Evolutionary conservation across 139 green algal genomes (phyloP).

Genomic region (Parachlorella kessleri): DNA sequence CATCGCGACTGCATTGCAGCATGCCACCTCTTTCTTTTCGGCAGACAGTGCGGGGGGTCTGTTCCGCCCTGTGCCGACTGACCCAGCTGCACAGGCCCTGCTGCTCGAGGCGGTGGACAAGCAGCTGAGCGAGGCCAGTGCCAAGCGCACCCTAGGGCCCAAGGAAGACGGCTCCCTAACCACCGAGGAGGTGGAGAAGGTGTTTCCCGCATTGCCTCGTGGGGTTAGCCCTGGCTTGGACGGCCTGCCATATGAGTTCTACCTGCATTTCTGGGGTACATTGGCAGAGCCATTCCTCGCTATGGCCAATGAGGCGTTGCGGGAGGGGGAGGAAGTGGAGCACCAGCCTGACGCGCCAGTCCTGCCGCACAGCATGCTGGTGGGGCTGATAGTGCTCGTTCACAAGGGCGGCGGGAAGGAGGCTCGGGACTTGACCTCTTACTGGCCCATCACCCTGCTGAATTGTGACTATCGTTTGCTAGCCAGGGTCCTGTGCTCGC

Average conservation of each 20-base stretch:
- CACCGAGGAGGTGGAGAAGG: neutral
- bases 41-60: too few relatives aligned
- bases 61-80: too few relatives aligned
- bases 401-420: slow-evolving; percentile 1
- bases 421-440: neutral
- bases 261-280: neutral
- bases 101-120: neutral
- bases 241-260: slow-evolving; percentile 13
- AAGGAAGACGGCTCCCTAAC: neutral
- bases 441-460: slow-evolving; percentile 27
- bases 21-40: too few relatives aligned
- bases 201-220: neutral
- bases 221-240: slow-evolving; percentile 7
- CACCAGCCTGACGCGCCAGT: neutral
- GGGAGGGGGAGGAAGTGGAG: neutral
- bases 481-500: slow-evolving; percentile 5
- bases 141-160: neutral
- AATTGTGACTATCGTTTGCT: slow-evolving; percentile 26
- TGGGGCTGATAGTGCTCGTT: slow-evolving; percentile 17
- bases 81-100: too few relatives aligned
- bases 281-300: neutral
- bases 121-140: neutral
- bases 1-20: too few relatives aligned
- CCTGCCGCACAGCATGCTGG: slow-evolving; percentile 3
- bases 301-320: neutral